Conservation (phyloP, 768 basidiomycete species). For the Serpula lacrymans region DNA sequence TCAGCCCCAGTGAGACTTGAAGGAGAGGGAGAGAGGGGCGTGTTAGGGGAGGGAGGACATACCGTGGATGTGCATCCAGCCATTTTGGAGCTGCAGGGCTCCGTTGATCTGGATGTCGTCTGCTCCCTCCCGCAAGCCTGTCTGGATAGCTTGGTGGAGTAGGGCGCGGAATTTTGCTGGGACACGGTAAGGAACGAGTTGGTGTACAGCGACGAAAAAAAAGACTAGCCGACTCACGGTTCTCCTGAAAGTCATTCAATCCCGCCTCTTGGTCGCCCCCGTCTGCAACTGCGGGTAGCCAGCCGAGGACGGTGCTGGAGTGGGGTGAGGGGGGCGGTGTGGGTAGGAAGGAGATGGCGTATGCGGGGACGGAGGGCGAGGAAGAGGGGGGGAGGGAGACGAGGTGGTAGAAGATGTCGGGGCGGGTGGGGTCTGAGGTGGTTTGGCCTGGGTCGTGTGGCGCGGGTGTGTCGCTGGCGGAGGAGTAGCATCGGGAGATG, state of each 20-base stretch:
- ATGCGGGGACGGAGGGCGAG: slow-evolving; percentile 41
- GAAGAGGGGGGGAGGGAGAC: slow-evolving; percentile 47
- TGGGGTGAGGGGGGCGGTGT: slow-evolving; percentile 39
- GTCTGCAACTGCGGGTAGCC: slow-evolving; percentile 53
- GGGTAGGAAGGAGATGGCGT: slow-evolving; percentile 63
- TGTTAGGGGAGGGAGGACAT: slow-evolving; percentile 7
- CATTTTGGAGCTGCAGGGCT: slow-evolving; percentile 61
- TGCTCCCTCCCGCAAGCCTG: slow-evolving; percentile 49
- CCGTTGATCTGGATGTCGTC: slow-evolving; percentile 67
- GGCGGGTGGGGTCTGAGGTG: slow-evolving; percentile 53
- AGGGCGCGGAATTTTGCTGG: slow-evolving; percentile 58
- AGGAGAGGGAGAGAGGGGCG: too few species aligned
- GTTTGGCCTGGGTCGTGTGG: too few species aligned
- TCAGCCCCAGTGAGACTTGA: too few species aligned
- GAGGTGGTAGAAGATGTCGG: slow-evolving; percentile 70
- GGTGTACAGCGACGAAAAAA: neutral
- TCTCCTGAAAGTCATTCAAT: slow-evolving; percentile 69
- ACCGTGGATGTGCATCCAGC: slow-evolving; percentile 89
- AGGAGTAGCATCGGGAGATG: neutral
- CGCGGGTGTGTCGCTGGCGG: neutral
- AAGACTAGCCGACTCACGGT: slow-evolving; percentile 44
- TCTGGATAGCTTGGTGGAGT: slow-evolving; percentile 57
- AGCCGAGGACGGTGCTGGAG: slow-evolving; percentile 61
- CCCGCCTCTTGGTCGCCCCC: slow-evolving; percentile 41
- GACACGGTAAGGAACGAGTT: neutral